A percentile compares a stretch with the other conserved stretches of the same genome.
These are phyloP conservation scores for Chlamydomonas eustigma DNA, from an alignment of 139 green algal genomes.

Conservation along the genomic window DNA sequence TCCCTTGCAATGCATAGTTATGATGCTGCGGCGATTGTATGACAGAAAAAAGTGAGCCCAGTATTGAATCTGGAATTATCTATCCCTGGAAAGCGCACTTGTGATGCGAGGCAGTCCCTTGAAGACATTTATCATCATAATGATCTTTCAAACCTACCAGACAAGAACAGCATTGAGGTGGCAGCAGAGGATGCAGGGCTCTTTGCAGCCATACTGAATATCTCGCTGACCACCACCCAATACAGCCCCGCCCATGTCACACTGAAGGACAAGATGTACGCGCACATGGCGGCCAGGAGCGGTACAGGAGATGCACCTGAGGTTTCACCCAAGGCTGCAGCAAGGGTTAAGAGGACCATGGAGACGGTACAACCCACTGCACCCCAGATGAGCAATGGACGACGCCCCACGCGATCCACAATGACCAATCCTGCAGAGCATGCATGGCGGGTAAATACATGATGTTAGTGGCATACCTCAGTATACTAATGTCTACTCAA, in stretches of 20 bases:
- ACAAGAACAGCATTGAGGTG: conserved; percentile 5
- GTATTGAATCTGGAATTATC: too few species aligned
- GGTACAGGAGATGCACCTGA: conserved; percentile 7
- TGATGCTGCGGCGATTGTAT: too few species aligned
- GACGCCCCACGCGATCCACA: conserved; percentile 66
- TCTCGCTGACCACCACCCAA: conserved; percentile 74
- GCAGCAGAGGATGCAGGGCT: not conserved
- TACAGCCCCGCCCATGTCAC: conserved; percentile 51
- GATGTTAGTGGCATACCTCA: too few species aligned
- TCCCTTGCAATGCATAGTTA: too few species aligned
- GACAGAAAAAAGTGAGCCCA: too few species aligned
- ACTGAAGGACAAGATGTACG: conserved; percentile 58
- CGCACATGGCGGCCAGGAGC: conserved; percentile 58
- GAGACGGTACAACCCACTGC: conserved; percentile 28
- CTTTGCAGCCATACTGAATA: conserved; percentile 61
- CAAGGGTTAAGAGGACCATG: conserved; percentile 12
- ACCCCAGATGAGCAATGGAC: conserved; percentile 70
- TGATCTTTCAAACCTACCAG: not conserved
- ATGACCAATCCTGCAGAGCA: conserved; percentile 38
- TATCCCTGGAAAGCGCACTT: too few species aligned
- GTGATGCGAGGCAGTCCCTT: too few species aligned
- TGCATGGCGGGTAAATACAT: not conserved
- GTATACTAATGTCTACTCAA: too few species aligned
- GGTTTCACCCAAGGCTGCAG: conserved; percentile 1
- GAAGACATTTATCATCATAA: too few species aligned